Conservation (phyloP, 1,284 basidiomycete genomes). For the Schizophyllum amplum region DNA sequence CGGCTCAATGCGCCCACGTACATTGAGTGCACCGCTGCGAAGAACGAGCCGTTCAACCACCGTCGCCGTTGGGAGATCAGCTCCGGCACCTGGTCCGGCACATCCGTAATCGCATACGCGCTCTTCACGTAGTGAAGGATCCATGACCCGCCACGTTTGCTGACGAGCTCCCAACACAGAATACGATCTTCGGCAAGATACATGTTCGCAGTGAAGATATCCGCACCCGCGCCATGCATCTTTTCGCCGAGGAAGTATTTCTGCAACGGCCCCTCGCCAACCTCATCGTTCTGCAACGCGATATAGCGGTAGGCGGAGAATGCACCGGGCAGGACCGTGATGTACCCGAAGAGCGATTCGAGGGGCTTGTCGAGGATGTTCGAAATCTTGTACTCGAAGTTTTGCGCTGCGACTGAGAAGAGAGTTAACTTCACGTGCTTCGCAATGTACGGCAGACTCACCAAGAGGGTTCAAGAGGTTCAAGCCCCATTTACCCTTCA, state of each 20-base stretch:
- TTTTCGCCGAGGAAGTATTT: constrained; percentile 96
- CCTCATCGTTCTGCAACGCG: constrained; percentile 79
- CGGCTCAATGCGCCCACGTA: constrained; percentile 32
- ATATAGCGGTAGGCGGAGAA: constrained; percentile 92
- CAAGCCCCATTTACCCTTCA: constrained; percentile 77
- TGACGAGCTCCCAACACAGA: constrained; percentile 90
- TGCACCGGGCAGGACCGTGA: constrained; percentile 88
- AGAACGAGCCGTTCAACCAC: constrained; percentile 98
- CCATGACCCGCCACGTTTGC: constrained; percentile 82
- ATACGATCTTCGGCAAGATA: constrained; percentile 91
- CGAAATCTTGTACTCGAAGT: constrained; percentile 97
- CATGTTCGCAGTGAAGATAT: constrained; percentile 94
- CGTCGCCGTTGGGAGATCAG: constrained; percentile 88
- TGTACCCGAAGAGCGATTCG: constrained; percentile 74
- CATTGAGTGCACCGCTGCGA: constrained; percentile 86
- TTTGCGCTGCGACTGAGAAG: constrained; percentile 70
- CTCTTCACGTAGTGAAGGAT: constrained; percentile 91
- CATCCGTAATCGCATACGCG: constrained; percentile 87
- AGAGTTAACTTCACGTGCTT: constrained; percentile 5
- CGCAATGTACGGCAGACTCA: constrained; percentile 10
- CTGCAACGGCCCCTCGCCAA: constrained; percentile 81
- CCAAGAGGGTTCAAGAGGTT: constrained; percentile 37
- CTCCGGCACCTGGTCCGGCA: constrained; percentile 84
- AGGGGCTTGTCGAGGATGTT: constrained; percentile 90
- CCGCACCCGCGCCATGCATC: constrained; percentile 82